phyloP scores from a whole-genome alignment of 23 red algal genomes.

The Agarophyton chilense region DNA sequence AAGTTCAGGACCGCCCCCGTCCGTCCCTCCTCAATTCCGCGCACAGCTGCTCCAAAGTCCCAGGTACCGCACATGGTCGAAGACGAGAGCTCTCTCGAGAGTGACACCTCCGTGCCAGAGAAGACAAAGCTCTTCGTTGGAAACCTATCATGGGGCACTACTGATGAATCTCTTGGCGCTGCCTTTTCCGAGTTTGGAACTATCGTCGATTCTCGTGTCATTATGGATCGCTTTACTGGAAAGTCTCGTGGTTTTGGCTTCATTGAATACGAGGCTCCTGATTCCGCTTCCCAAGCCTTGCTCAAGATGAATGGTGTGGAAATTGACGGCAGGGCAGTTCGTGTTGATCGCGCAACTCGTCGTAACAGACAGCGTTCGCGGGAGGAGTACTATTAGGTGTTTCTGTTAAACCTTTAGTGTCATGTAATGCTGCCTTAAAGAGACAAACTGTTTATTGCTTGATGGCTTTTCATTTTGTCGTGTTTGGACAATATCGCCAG shows the following conservation, averaged over 20 bases:
- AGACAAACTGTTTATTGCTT: slow-evolving; percentile 4
- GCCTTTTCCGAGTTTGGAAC: slow-evolving; percentile 75
- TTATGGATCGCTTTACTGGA: slow-evolving; percentile 74
- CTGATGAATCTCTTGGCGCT: slow-evolving; percentile 70
- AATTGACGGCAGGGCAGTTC: slow-evolving; percentile 76
- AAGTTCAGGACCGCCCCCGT: background rate
- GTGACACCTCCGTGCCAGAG: slow-evolving; percentile 28
- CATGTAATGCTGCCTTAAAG: slow-evolving; percentile 12
- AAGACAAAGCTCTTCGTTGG: slow-evolving; percentile 87
- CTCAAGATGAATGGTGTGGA: slow-evolving; percentile 75
- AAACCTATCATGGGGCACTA: slow-evolving; percentile 80
- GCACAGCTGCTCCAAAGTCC: background rate
- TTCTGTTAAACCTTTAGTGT: background rate
- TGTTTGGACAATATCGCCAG: background rate
- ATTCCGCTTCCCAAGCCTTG: slow-evolving; percentile 73
- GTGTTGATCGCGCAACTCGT: slow-evolving; percentile 80
- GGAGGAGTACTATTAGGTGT: slow-evolving; percentile 26
- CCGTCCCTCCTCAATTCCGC: background rate
- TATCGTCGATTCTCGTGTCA: slow-evolving; percentile 75
- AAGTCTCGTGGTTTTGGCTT: slow-evolving; percentile 95
- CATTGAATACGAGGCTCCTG: slow-evolving; percentile 73
- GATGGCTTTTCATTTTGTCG: background rate
- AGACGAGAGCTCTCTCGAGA: background rate
- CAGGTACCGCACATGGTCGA: slow-evolving; percentile 13
- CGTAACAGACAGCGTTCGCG: slow-evolving; percentile 39